Base-by-base conservation (phyloP, 2,329 filamentous ascomycete genomes). In the Colletotrichum lindemuthianum region DNA sequence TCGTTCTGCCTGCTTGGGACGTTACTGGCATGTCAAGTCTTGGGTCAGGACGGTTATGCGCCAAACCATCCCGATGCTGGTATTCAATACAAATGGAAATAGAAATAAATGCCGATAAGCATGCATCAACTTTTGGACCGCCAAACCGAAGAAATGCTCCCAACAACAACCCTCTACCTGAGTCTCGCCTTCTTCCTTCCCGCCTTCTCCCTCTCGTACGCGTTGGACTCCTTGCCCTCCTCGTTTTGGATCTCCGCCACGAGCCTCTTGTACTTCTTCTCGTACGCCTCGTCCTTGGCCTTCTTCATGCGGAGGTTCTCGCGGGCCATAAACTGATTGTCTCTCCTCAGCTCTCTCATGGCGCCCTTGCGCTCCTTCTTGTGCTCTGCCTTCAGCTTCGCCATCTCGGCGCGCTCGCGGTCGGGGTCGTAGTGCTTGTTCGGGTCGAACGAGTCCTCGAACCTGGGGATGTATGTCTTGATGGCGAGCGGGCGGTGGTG, bases 401-500 rank as follows among this genome's bases (percentile, higher is more conserved):
- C 89, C 67, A 91, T 79, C 74, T 97, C 93, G 24, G 92, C 90
- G 39, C 96, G 92, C 78, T 97, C 93, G 70, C 90, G 90, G 78
- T 99, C 92, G 1, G 93, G 93, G 75, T 99, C 96, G 86, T 99
- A 98, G 85, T 98, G 96, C 81, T 93, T 95, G 81, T 92, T 88
- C 3, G 96, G 96, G 77, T 97, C 96, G 86, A 93, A 99, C 63
- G 87, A 86, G 75, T 97, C 95, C 80, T 98, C 96, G 80, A 98
- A 99, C 78, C 97, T 97, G 78, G 96, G 96, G 50, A 97, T 88
- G 63, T 87, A 90, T 8, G 88, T 89, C 77, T 95, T 94, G 82
- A 98, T 97, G 24, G 96, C 90, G 3, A 97, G 85, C 0, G 94
- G 93, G 0, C 86, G 86, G 82, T 99, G 96, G 78, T 96, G 86